phyloP scores from a whole-genome alignment of 2,329 filamentous ascomycete species.

The Aspergillus awamori region DNA sequence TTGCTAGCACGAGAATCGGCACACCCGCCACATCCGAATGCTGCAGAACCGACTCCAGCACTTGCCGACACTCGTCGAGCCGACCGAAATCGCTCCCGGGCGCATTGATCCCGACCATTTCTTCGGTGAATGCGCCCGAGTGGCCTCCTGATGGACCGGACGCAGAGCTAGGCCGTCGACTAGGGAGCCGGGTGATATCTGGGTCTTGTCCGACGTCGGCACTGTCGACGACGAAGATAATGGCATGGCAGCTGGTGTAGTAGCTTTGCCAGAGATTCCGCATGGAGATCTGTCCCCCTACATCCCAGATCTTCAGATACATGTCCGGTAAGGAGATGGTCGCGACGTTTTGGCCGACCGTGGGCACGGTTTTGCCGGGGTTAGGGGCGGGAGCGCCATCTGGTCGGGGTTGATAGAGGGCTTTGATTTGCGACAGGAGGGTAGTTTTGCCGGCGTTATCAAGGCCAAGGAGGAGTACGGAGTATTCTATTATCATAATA shows the following conservation, averaged over 20 bases:
- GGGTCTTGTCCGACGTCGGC: constrained; percentile 84
- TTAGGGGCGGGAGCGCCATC: constrained; percentile 49
- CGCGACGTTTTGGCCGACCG: constrained; percentile 94
- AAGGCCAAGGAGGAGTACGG: constrained; percentile 91
- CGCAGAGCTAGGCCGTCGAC: constrained; percentile 31
- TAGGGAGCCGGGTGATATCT: constrained; percentile 59
- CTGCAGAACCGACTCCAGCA: constrained; percentile 86
- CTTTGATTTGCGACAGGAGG: constrained; percentile 94
- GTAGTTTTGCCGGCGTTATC: constrained; percentile 99
- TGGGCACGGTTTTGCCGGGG: constrained; percentile 85
- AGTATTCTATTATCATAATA: constrained; percentile 70
- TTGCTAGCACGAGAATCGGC: constrained; percentile 87
- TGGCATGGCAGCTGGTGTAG: constrained; percentile 90
- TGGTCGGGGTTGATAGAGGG: constrained; percentile 63
- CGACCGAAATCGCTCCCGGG: constrained; percentile 51
- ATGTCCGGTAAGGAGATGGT: constrained; percentile 89
- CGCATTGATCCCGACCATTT: constrained; percentile 40
- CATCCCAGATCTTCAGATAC: constrained; percentile 98
- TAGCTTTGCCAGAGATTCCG: constrained; percentile 95
- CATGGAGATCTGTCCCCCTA: constrained; percentile 88
- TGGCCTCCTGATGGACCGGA: constrained; percentile 24
- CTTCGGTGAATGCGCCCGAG: constrained; percentile 34
- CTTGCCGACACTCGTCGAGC: constrained; percentile 83
- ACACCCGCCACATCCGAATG: constrained; percentile 88
- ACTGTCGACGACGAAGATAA: constrained; percentile 96